A percentile compares a stretch with the other conserved stretches of the same genome.
Conservation (phyloP, 495 filamentous ascomycete genomes). For the Tuber aestivum region DNA sequence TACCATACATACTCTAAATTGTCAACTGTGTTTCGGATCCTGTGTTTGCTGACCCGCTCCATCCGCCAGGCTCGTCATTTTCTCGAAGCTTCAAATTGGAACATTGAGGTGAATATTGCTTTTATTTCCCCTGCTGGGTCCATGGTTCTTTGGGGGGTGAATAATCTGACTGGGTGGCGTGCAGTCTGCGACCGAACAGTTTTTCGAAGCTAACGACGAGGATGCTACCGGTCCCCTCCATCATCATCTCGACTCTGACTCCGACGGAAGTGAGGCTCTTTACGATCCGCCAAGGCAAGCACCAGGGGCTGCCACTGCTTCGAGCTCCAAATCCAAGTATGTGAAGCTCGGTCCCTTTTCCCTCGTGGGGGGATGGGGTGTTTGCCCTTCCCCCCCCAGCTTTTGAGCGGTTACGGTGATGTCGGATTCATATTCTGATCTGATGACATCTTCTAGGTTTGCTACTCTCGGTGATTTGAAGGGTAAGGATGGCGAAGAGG, state of each 20-base stretch:
- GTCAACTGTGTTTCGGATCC: constrained; percentile 1
- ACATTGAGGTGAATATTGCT: constrained; percentile 27
- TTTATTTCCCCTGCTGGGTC: neutral
- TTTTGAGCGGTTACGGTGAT: neutral
- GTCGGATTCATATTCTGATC: constrained; percentile 5
- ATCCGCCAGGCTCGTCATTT: constrained; percentile 35
- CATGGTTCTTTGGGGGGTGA: neutral
- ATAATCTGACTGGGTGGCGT: constrained; percentile 14
- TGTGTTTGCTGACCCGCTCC: constrained; percentile 15
- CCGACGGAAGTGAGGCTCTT: constrained; percentile 24
- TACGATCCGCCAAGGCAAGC: constrained; percentile 15
- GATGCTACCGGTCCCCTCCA: constrained; percentile 13
- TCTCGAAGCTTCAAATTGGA: constrained; percentile 43
- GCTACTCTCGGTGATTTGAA: constrained; percentile 54
- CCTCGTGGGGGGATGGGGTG: neutral
- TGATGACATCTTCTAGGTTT: constrained; percentile 44
- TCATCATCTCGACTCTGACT: constrained; percentile 20
- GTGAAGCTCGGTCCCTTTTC: neutral
- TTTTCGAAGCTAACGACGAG: constrained; percentile 25
- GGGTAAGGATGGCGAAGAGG: constrained; percentile 52
- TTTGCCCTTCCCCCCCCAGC: neutral
- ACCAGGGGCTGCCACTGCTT: constrained; percentile 10
- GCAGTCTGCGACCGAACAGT: constrained; percentile 38
- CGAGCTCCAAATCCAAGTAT: constrained; percentile 32
- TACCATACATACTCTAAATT: neutral